Percentiles rank a stretch among this genome's conserved stretches.
Conservation (phyloP, 257 asterid species). For the Echium plantagineum region DNA sequence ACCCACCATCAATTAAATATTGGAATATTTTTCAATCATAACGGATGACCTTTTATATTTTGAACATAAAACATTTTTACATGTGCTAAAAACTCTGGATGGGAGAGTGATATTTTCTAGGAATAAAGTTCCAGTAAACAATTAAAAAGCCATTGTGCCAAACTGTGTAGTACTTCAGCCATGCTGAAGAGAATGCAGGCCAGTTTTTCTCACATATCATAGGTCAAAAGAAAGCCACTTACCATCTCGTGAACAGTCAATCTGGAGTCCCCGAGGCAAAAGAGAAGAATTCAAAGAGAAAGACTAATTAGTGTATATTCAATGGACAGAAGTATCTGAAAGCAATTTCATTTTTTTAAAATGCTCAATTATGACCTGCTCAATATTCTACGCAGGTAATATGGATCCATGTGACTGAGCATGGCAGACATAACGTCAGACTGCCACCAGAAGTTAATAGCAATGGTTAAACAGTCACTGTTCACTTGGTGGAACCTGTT, state of each 20-base stretch:
- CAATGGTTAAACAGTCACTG: constrained; percentile 71
- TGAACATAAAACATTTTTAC: too few relatives aligned
- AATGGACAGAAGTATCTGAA: not conserved
- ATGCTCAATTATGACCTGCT: constrained; percentile 41
- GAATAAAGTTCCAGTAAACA: not conserved
- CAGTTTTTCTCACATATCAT: not conserved
- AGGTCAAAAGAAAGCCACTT: constrained; percentile 13
- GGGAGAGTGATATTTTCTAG: not conserved
- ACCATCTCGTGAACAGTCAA: constrained; percentile 87
- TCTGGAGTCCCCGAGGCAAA: constrained; percentile 33
- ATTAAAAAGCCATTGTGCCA: not conserved
- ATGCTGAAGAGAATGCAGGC: not conserved
- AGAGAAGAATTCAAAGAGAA: constrained; percentile 11
- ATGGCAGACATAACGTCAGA: constrained; percentile 61
- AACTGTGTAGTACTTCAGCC: not conserved
- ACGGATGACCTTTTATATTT: too few relatives aligned
- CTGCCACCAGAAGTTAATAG: constrained; percentile 96
- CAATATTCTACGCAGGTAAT: constrained; percentile 77
- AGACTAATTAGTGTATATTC: constrained; percentile 15
- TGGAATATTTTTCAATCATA: too few relatives aligned
- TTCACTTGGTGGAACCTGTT: constrained; percentile 97
- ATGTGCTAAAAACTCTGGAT: too few relatives aligned
- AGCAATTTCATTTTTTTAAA: not conserved
- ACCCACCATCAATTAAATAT: too few relatives aligned
- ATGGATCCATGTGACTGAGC: constrained; percentile 88